Conservation (phyloP, 768 basidiomycete species). For the Tylopilus felleus region DNA sequence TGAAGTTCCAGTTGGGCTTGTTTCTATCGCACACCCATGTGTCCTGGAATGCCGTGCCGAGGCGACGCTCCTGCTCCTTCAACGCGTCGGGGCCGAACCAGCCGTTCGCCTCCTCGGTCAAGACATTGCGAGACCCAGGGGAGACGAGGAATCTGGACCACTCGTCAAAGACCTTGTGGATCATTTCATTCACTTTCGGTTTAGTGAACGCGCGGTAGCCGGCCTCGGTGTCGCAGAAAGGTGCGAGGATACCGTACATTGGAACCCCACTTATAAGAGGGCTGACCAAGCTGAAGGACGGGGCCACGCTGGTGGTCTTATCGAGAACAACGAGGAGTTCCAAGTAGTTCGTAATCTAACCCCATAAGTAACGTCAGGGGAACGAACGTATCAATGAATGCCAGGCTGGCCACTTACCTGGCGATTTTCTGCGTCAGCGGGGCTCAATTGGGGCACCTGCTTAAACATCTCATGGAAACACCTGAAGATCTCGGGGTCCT, state of each 20-base stretch:
- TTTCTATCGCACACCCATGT: slow-evolving; percentile 41
- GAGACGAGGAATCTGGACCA: slow-evolving; percentile 50
- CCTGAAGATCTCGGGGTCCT: slow-evolving; percentile 17
- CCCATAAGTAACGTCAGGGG: neutral
- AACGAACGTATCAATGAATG: neutral
- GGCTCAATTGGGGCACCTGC: slow-evolving; percentile 6
- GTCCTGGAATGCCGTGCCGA: slow-evolving; percentile 32
- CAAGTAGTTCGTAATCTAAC: neutral
- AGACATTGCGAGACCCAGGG: slow-evolving; percentile 40
- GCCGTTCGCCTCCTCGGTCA: slow-evolving; percentile 36
- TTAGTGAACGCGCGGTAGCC: slow-evolving; percentile 25
- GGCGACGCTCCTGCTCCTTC: neutral
- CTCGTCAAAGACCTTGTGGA: slow-evolving; percentile 47
- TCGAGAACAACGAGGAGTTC: slow-evolving; percentile 10
- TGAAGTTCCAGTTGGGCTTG: slow-evolving; percentile 41
- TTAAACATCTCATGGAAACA: slow-evolving; percentile 27
- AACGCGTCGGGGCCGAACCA: slow-evolving; percentile 47
- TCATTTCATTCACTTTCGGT: slow-evolving; percentile 41
- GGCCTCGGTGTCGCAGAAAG: slow-evolving; percentile 20
- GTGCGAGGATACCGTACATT: slow-evolving; percentile 18
- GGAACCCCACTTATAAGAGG: slow-evolving; percentile 21
- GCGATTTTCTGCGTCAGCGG: neutral
- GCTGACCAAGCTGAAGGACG: slow-evolving; percentile 7
- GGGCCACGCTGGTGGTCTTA: slow-evolving; percentile 7
- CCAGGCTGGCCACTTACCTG: slow-evolving; percentile 3